Conservation (phyloP, 805 yeast species). For the Saturnispora besseyi region DNA sequence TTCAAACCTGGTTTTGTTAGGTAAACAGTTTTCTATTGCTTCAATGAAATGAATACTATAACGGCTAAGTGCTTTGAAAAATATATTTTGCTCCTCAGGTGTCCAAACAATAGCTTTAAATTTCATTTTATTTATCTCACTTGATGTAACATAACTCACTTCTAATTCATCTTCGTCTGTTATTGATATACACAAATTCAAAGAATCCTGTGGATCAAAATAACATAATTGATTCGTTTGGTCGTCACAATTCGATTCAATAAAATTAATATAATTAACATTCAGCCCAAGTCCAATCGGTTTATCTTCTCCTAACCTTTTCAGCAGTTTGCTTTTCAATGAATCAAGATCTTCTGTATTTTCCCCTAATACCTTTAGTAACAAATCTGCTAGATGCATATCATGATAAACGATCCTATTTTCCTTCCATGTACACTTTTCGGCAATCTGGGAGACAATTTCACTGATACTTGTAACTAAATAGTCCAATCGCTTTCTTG, state of each 20-base stretch:
- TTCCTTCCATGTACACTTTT: background rate
- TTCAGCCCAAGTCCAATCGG: background rate
- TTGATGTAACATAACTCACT: constrained; percentile 22
- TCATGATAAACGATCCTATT: background rate
- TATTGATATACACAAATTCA: background rate
- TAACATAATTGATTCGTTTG: background rate
- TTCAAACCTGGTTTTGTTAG: constrained; percentile 37
- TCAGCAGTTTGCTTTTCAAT: background rate
- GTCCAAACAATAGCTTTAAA: constrained; percentile 31
- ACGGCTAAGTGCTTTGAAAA: constrained; percentile 41
- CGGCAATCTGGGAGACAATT: background rate
- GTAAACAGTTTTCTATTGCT: constrained; percentile 30
- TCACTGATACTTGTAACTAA: background rate
- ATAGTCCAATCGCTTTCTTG: background rate
- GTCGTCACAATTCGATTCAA: constrained; percentile 1
- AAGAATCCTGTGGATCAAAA: constrained; percentile 1
- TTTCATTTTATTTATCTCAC: background rate
- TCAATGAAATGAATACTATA: constrained; percentile 42
- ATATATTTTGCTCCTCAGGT: constrained; percentile 38
- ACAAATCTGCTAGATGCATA: background rate
- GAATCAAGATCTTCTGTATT: background rate
- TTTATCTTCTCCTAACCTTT: background rate
- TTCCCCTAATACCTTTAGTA: background rate
- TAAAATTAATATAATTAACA: constrained; percentile 6
- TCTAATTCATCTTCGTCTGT: constrained; percentile 11